Percentiles rank a stretch among this genome's conserved stretches.
Evolutionary conservation across 192 early-diverging fungal genomes (phyloP).

Genomic region (Umbelopsis vinacea): DNA sequence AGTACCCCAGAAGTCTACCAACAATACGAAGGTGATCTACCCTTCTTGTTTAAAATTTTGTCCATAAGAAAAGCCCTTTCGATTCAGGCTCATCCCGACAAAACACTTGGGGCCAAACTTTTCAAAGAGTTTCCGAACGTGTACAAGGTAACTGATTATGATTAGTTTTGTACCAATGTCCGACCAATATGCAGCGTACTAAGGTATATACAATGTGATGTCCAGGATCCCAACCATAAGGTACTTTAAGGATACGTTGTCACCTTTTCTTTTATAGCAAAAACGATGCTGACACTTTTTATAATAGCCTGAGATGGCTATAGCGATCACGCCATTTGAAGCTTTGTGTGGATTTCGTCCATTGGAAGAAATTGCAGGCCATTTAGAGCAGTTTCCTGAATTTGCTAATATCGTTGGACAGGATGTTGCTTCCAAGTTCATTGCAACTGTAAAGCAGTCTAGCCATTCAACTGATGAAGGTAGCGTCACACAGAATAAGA

Average conservation of each 20-base stretch:
- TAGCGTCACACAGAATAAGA: slow-evolving; percentile 41
- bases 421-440: slow-evolving; percentile 48
- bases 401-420: slow-evolving; percentile 70
- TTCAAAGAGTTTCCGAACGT: slow-evolving; percentile 73
- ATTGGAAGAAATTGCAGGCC: slow-evolving; percentile 70
- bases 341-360: slow-evolving; percentile 93
- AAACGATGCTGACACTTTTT: slow-evolving; percentile 3
- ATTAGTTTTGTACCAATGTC: not conserved
- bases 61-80: slow-evolving; percentile 89
- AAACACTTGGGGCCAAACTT: slow-evolving; percentile 76
- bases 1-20: slow-evolving; percentile 58
- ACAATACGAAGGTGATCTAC: slow-evolving; percentile 78
- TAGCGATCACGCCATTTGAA: slow-evolving; percentile 94
- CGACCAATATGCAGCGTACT: too few species aligned
- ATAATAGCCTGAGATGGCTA: slow-evolving; percentile 96
- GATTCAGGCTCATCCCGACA: slow-evolving; percentile 99
- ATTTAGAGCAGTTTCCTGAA: slow-evolving; percentile 79
- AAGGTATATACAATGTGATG: not conserved
- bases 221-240: slow-evolving; percentile 48
- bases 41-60: slow-evolving; percentile 98
- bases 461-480: slow-evolving; percentile 35
- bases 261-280: not conserved
- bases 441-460: slow-evolving; percentile 47
- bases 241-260: slow-evolving; percentile 17
- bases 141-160: slow-evolving; percentile 69